Percentiles rank a stretch among this genome's conserved stretches.
These are phyloP conservation scores for Solanum sejunctum DNA, from an alignment of 257 asterid species.

Conservation along the genomic window DNA sequence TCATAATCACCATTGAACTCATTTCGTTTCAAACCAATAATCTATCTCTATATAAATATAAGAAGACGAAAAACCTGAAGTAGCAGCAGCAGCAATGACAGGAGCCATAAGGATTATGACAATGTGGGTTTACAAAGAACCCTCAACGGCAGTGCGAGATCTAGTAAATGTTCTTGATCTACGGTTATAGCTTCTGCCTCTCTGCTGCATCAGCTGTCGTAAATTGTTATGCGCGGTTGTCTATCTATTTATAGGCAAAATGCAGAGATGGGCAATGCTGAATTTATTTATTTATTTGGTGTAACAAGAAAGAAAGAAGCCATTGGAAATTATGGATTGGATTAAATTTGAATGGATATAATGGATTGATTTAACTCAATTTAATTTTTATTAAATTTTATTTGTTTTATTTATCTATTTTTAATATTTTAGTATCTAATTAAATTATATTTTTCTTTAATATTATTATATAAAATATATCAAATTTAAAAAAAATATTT, in stretches of 20 bases:
- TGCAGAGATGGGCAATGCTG: background rate
- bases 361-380: too few relatives aligned
- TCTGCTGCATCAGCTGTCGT: conserved; percentile 54
- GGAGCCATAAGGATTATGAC: conserved; percentile 34
- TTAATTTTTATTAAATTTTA: too few relatives aligned
- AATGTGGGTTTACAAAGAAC: conserved; percentile 18
- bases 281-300: background rate
- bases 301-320: background rate
- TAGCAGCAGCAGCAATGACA: conserved; percentile 25
- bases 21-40: background rate
- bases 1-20: background rate
- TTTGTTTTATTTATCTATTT: too few relatives aligned
- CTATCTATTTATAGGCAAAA: background rate
- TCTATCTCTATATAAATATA: background rate
- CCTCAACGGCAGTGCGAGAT: conserved; percentile 85
- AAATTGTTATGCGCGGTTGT: background rate
- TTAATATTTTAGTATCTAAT: too few relatives aligned
- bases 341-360: rapidly evolving
- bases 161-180: conserved; percentile 86
- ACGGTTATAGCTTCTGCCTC: conserved; percentile 47
- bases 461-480: too few relatives aligned
- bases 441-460: too few relatives aligned
- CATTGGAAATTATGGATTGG: too few relatives aligned
- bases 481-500: too few relatives aligned
- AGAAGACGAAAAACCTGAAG: background rate